A percentile compares a stretch with the other conserved stretches of the same genome.
Evolutionary conservation across 2,329 filamentous ascomycete genomes (phyloP).

Genomic region (Chaetothyriales sp.): DNA sequence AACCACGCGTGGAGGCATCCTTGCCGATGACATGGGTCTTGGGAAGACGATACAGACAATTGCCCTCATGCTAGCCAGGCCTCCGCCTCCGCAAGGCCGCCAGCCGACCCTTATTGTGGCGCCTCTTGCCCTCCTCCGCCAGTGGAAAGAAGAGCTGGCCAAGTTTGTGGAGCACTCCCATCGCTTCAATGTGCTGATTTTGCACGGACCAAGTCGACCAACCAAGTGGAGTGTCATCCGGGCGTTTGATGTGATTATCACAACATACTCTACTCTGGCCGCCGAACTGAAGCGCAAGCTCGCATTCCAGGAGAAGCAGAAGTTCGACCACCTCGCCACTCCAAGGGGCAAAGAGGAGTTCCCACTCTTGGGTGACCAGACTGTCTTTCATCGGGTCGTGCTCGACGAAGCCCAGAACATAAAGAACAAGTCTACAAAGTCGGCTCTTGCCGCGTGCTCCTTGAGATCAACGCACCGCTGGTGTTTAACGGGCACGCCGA

Average conservation of each 20-base stretch:
- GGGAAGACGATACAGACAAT: conserved; percentile 76
- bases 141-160: conserved; percentile 70
- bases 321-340: conserved; percentile 17
- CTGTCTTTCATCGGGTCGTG: conserved; percentile 53
- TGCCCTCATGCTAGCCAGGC: conserved; percentile 56
- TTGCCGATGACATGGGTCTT: conserved; percentile 70
- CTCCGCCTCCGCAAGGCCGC: conserved; percentile 40
- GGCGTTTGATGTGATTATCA: conserved; percentile 58
- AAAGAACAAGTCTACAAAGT: conserved; percentile 55
- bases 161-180: conserved; percentile 48
- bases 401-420: conserved; percentile 69
- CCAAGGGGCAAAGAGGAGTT: conserved; percentile 23
- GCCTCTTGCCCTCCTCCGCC: conserved; percentile 62
- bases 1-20: conserved; percentile 56
- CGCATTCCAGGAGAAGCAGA: conserved; percentile 35
- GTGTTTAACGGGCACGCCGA: conserved; percentile 67
- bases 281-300: conserved; percentile 50
- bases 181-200: conserved; percentile 49
- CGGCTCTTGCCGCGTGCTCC: conserved; percentile 43
- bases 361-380: conserved; percentile 45
- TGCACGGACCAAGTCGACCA: conserved; percentile 50
- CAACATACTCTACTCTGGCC: conserved; percentile 59
- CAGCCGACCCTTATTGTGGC: conserved; percentile 74
- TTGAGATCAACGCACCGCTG: conserved; percentile 50
- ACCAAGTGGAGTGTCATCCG: conserved; percentile 44